These are phyloP conservation scores for Blastobotrys illinoisensis DNA, from an alignment of 1,139 yeast species.

Conservation along the genomic window DNA sequence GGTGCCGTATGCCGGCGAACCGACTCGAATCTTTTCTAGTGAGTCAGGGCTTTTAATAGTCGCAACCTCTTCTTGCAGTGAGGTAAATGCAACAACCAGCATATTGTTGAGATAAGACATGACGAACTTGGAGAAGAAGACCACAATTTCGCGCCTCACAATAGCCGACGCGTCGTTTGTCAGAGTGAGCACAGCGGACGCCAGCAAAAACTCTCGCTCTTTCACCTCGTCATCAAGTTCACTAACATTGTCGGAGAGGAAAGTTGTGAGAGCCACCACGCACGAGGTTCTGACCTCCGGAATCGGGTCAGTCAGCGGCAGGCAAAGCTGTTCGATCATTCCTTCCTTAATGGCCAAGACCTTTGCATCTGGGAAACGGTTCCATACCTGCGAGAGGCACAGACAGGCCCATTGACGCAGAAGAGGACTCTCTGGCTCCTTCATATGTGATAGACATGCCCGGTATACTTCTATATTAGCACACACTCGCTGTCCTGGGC, in stretches of 20 bases:
- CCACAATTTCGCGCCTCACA: conserved; percentile 79
- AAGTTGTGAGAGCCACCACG: conserved; percentile 66
- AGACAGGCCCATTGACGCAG: conserved; percentile 89
- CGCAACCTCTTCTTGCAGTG: conserved; percentile 74
- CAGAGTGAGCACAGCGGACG: conserved; percentile 41
- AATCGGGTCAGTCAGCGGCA: conserved; percentile 74
- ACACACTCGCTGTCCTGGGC: conserved; percentile 74
- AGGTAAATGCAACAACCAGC: conserved; percentile 81
- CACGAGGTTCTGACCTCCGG: conserved; percentile 93
- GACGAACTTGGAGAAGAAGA: conserved; percentile 71
- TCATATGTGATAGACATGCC: conserved; percentile 62
- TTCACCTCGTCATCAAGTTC: conserved; percentile 32
- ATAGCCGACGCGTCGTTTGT: conserved; percentile 85
- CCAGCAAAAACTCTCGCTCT: conserved; percentile 40
- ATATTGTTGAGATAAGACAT: conserved; percentile 67
- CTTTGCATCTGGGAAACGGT: conserved; percentile 68
- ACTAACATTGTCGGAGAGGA: conserved; percentile 43
- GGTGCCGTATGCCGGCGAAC: conserved; percentile 70
- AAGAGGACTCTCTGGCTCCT: conserved; percentile 74
- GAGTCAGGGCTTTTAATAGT: conserved; percentile 55
- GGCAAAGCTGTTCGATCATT: conserved; percentile 50
- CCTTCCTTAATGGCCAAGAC: conserved; percentile 67
- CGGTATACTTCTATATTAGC: conserved; percentile 67
- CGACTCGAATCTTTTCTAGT: conserved; percentile 44
- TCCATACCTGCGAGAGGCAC: conserved; percentile 72